A percentile compares a stretch with the other conserved stretches of the same genome.
Conservation (phyloP, 495 filamentous ascomycete genomes). For the Viridothelium virens region DNA sequence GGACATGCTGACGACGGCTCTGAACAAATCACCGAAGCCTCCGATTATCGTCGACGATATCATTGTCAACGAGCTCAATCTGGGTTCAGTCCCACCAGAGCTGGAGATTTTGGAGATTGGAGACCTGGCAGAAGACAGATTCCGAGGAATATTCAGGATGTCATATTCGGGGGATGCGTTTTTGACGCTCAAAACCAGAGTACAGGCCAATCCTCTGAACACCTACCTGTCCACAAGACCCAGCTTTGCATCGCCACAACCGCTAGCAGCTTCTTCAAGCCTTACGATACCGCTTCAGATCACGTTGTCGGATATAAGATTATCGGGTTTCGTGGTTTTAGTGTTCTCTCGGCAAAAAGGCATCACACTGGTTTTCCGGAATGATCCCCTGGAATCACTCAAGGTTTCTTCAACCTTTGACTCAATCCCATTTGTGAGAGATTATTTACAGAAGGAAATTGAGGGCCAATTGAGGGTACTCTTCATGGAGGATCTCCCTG, state of each 20-base stretch:
- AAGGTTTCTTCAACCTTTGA: slow-evolving; percentile 99
- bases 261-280: slow-evolving; percentile 84
- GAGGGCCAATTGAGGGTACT: slow-evolving; percentile 85
- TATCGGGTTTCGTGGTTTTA: slow-evolving; percentile 95
- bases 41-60: slow-evolving; percentile 99
- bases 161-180: slow-evolving; percentile 92
- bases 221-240: slow-evolving; percentile 89
- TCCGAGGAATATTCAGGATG: slow-evolving; percentile 98
- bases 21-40: slow-evolving; percentile 97
- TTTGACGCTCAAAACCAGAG: slow-evolving; percentile 84
- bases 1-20: slow-evolving; percentile 84
- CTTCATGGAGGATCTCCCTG: slow-evolving; percentile 95
- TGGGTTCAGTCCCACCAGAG: slow-evolving; percentile 84
- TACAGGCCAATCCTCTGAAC: slow-evolving; percentile 96
- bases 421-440: slow-evolving; percentile 94
- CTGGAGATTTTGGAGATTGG: slow-evolving; percentile 96
- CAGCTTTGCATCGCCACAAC: slow-evolving; percentile 82
- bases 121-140: slow-evolving; percentile 91
- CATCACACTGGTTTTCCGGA: slow-evolving; percentile 90
- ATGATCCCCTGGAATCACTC: slow-evolving; percentile 93
- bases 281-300: slow-evolving; percentile 96
- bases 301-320: slow-evolving; percentile 87
- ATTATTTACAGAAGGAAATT: slow-evolving; percentile 94
- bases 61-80: slow-evolving; percentile 92
- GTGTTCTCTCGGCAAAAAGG: slow-evolving; percentile 97